Conservation (phyloP, 306 rosid genomes). For the Prunus mume region DNA sequence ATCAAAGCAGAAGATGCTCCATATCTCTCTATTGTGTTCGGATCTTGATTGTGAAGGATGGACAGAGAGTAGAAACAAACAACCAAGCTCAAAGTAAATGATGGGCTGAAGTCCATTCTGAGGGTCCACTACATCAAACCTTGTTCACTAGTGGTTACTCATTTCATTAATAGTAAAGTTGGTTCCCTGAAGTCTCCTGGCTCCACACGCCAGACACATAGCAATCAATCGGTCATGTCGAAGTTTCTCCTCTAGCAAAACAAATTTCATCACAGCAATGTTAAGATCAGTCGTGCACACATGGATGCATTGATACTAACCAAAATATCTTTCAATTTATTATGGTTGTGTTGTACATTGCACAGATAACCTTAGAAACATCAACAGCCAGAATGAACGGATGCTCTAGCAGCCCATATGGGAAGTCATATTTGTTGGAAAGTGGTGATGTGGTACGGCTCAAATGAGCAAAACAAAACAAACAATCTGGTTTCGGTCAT, state of each 20-base stretch:
- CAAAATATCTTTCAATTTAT: background rate
- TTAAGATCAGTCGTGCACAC: too few relatives aligned
- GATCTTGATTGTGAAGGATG: background rate
- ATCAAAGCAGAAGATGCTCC: background rate
- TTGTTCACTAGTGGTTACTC: background rate
- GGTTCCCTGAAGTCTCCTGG: background rate
- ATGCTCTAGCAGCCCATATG: too few relatives aligned
- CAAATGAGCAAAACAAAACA: too few relatives aligned
- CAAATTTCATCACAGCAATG: too few relatives aligned
- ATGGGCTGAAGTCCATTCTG: conserved; percentile 5
- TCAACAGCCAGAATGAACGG: too few relatives aligned
- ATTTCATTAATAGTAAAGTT: too few relatives aligned
- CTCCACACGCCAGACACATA: conserved; percentile 16
- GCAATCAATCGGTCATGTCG: background rate
- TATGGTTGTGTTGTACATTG: background rate
- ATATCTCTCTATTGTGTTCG: background rate
- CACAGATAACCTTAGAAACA: background rate
- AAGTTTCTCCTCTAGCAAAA: too few relatives aligned
- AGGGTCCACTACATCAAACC: background rate
- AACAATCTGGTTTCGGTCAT: too few relatives aligned
- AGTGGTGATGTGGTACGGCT: too few relatives aligned
- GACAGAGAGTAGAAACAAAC: background rate
- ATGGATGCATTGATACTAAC: too few relatives aligned
- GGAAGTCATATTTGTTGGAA: too few relatives aligned
- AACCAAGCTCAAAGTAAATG: background rate